A percentile compares a stretch with the other conserved stretches of the same genome.
Evolutionary conservation across 2,329 filamentous ascomycete species (phyloP).

Genomic region (Grosmannia serpens): DNA sequence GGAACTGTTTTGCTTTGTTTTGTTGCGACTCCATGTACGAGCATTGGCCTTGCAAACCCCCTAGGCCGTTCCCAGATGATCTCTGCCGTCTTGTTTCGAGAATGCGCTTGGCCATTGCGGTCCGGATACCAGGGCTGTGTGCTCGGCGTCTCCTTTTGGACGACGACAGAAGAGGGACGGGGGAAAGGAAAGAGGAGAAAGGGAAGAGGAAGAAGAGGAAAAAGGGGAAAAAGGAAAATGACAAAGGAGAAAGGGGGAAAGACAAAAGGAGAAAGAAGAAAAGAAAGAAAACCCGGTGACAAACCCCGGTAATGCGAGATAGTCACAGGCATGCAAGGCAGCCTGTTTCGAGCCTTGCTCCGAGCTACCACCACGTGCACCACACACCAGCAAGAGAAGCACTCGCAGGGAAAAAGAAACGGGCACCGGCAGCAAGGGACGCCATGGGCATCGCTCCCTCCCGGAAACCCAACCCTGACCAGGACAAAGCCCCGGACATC

Average conservation of each 20-base stretch:
- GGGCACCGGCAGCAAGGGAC: too few relatives aligned
- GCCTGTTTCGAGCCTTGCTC: too few relatives aligned
- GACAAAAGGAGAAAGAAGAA: not conserved
- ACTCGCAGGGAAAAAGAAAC: not conserved
- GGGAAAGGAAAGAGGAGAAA: not conserved
- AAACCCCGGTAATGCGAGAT: not conserved
- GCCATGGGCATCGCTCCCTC: not conserved
- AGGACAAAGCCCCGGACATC: not conserved
- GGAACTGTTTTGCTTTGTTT: not conserved
- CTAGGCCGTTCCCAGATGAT: too few relatives aligned
- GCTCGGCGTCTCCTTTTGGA: too few relatives aligned
- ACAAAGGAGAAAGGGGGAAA: not conserved
- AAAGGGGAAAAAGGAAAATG: not conserved
- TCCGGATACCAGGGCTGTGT: too few relatives aligned
- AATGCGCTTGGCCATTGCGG: too few relatives aligned
- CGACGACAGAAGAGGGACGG: too few relatives aligned
- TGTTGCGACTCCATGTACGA: too few relatives aligned
- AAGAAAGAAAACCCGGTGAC: not conserved
- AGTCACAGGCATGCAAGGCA: too few relatives aligned
- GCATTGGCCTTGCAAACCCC: too few relatives aligned
- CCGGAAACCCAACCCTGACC: not conserved
- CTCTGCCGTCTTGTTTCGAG: too few relatives aligned
- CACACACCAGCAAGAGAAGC: not conserved
- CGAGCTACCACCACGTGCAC: too few relatives aligned
- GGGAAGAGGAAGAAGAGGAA: not conserved